phyloP scores from a whole-genome alignment of 139 green algal genomes.

The Eudorina sp. region DNA sequence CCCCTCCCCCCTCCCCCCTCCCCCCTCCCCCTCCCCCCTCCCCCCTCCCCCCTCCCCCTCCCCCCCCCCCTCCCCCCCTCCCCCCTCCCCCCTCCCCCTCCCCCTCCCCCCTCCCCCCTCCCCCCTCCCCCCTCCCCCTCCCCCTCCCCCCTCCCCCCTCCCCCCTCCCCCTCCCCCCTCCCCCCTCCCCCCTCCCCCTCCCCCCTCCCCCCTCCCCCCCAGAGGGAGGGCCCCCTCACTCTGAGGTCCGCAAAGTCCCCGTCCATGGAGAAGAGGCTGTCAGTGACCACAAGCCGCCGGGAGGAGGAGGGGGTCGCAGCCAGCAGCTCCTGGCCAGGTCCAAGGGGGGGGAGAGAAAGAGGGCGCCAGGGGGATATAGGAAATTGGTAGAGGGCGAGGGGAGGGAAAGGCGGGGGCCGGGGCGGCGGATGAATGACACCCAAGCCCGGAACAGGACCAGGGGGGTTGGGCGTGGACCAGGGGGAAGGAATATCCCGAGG shows the following conservation, averaged over 20 bases:
- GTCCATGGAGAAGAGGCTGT: slow-evolving; percentile 97
- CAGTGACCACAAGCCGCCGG: slow-evolving; percentile 87
- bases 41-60: neutral
- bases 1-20: neutral
- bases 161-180: neutral
- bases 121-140: neutral
- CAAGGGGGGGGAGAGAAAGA: neutral
- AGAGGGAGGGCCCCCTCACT: too few species aligned
- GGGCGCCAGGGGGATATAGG: too few species aligned
- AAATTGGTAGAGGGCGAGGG: too few species aligned
- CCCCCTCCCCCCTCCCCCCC: neutral
- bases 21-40: neutral
- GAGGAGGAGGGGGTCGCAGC: slow-evolving; percentile 14
- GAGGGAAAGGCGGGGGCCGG: too few species aligned
- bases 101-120: neutral
- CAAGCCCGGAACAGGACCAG: too few species aligned
- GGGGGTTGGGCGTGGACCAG: too few species aligned
- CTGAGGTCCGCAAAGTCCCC: slow-evolving; percentile 91
- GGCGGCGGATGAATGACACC: too few species aligned
- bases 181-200: neutral
- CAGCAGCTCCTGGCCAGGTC: slow-evolving; percentile 67
- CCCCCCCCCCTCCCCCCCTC: neutral
- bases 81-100: neutral
- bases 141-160: neutral
- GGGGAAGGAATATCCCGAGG: too few species aligned